A percentile compares a stretch with the other conserved stretches of the same genome.
phyloP scores from a whole-genome alignment of 2,329 filamentous ascomycete species.

The Xylaria hypoxylon region DNA sequence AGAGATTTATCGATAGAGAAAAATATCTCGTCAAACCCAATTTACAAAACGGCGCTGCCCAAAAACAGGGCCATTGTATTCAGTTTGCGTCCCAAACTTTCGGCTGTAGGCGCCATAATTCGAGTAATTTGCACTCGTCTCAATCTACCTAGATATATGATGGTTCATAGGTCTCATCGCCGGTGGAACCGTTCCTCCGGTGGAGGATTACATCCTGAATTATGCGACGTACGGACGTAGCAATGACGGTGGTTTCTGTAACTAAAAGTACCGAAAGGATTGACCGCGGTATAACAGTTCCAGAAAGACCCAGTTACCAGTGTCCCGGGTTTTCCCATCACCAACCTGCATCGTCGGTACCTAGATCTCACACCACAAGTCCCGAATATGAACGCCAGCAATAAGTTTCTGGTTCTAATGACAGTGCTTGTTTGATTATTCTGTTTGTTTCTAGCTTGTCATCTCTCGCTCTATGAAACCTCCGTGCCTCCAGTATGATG shows the following conservation, averaged over 20 bases:
- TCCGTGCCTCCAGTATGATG: background rate
- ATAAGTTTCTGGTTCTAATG: background rate
- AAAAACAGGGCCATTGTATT: no score
- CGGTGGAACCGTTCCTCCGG: background rate
- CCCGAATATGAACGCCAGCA: background rate
- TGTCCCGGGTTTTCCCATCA: background rate
- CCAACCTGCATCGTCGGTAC: no score
- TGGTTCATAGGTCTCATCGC: background rate
- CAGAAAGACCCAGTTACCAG: background rate
- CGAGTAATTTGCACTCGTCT: background rate
- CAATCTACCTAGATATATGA: no score
- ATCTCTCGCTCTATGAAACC: background rate
- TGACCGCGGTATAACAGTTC: background rate
- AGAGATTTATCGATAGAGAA: background rate
- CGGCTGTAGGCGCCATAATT: background rate
- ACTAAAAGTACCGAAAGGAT: background rate
- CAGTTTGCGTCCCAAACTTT: no score
- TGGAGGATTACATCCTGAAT: background rate
- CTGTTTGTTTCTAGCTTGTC: background rate
- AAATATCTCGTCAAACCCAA: background rate
- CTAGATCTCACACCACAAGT: background rate
- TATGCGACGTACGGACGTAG: background rate
- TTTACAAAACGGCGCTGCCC: background rate
- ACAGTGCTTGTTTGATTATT: conserved; percentile 6
- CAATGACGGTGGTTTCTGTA: background rate